Evolutionary conservation across 257 asterid genomes (phyloP).

Genomic region (Capsicum chinense): DNA sequence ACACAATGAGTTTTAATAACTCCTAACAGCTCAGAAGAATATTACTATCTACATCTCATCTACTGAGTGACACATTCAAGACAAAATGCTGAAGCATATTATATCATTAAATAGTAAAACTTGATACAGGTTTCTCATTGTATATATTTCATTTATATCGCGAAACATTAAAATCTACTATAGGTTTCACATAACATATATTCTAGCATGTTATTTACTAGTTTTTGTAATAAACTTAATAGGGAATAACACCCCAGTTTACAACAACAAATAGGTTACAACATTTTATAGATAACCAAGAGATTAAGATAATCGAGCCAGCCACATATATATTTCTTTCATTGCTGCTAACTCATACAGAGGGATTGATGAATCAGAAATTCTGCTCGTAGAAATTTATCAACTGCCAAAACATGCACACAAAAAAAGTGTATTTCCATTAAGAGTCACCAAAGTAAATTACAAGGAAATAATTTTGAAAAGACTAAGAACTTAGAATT

Average conservation of each 20-base stretch:
- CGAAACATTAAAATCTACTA: neutral
- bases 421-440: neutral
- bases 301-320: slow-evolving; percentile 23
- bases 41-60: neutral
- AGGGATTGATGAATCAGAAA: slow-evolving; percentile 41
- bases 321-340: neutral
- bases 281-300: slow-evolving; percentile 41
- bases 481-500: neutral
- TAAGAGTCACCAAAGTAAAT: slow-evolving; percentile 2
- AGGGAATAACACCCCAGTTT: slow-evolving; percentile 23
- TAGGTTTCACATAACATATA: neutral
- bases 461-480: neutral
- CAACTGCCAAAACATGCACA: slow-evolving; percentile 54
- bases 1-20: neutral
- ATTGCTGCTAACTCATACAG: no score
- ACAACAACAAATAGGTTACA: slow-evolving; percentile 45
- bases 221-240: slow-evolving; percentile 4
- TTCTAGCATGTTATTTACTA: neutral
- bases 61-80: neutral
- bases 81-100: neutral
- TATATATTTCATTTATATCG: neutral
- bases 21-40: slow-evolving; percentile 9
- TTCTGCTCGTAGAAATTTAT: slow-evolving; percentile 81
- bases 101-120: neutral
- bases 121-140: neutral